Evolutionary conservation across 73 alveolate species (phyloP), one percentile per base, ranked within the genome.

Genomic region (Paramecium sexaurelia): DNA sequence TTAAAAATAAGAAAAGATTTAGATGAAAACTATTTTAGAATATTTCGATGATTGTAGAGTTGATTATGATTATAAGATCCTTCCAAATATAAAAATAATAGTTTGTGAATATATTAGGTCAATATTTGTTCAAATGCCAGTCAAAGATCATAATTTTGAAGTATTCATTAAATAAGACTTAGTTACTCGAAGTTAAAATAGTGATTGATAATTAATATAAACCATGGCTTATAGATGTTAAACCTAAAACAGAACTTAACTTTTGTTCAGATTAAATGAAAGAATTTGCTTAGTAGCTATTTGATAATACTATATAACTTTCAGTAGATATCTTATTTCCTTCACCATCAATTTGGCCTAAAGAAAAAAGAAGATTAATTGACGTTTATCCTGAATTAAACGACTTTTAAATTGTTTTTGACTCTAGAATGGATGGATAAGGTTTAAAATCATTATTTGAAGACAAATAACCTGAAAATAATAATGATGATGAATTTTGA

Each of bases 141-240:
- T 73, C 2, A 73, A 36, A 73, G 87, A 73, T 73, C 87, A 73
- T 36, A 73, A 73, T 73, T 73, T 73, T 73, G 87, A 73, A 61
- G 83, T 61, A 61, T 61, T 61, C 43, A 61, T 61, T 61, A 29
- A 61, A 61, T 26, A 29, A 29, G 43, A 29, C 43, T 26, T 61
- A 61, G 87, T 36, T 73, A 36, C 43, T 73, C 19, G 7, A 39
- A 73, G 57, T 73, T 15, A 39, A 33, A 33, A 36, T 73, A 20
- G 5, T 73, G 5, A 73, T 73, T 36, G 87, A 73, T 73, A 39
- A 39, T 33, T 26, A 73, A 15, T 36, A n/a, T 39, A 73, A 73
- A 73, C 87, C 87, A 9, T 73, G 87, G 87, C 29, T 73, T 3
- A 73, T 73, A 2, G 87, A 73, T n/a, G 15, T 73, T n/a, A 73